Evolutionary conservation across 495 filamentous ascomycete genomes (phyloP), one percentile per base, ranked within the genome.

Genomic region (Podospora appendiculata): DNA sequence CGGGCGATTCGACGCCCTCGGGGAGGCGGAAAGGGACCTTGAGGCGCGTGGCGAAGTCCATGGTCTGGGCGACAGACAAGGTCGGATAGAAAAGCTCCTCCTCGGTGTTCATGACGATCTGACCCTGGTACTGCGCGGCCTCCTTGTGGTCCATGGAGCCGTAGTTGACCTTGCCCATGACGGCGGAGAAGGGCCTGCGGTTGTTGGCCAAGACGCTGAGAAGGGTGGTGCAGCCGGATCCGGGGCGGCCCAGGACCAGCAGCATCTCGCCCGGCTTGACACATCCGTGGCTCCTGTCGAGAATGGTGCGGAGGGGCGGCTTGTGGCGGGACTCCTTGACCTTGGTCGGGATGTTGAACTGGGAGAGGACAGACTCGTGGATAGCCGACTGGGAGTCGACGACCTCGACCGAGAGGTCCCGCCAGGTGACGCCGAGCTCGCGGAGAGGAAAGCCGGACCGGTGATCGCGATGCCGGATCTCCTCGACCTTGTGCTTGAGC

Each of bases 141-240:
- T 70, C 56, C 17, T 63, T 60, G 35, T 62, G 61, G 36, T 60
- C 73, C 48, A 86, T 83, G 6, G 80, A 79, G 0, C 86, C 87
- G 60, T 88, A 94, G 8, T 79, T 61, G 0, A 92, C 81, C 17
- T 88, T 79, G 6, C 87, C 88, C 41, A 77, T 75, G 5, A 91
- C 71, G 6, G 71, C 76, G 8, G 81, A 79, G 55, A 86, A 91
- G 45, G 87, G 87, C 53, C 72, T 73, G 6, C 86, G 72, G 58
- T 85, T 82, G 57, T 90, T 90, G 11, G 83, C 76, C 38, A 94
- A 79, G 11, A 83, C 71, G 59, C 88, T 91, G n/a, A 94, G 71
- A 49, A 92, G 88, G 0, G 87, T 87, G 0, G 89, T 88, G 61
- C 88, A 94, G 13, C 88, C 88, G 25, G 66, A 66, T 54, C 84